Evolutionary conservation across 2,329 filamentous ascomycete genomes (phyloP), one percentile per base, ranked within the genome.

Genomic region (Botrytis cinerea): DNA sequence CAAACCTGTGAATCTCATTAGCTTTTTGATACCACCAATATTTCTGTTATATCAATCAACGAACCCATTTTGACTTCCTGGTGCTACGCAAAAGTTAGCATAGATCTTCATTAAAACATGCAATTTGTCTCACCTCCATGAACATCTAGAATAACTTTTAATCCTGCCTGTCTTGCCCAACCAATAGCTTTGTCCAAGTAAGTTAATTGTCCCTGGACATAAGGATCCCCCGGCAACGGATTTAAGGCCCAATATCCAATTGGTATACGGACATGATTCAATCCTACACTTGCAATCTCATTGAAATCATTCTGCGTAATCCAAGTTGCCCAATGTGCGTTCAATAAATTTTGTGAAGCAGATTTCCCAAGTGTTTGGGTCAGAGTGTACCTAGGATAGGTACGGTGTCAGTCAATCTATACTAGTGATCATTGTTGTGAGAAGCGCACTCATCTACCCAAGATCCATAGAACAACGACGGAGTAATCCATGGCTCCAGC

Each of bases 91-190:
- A 51, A 84, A 75, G 76, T 74, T 75, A 70, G 67, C 38, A 10
- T 66, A 61, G 18, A 3, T 22, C 7, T 28, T 54, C 20, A 14
- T 25, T 32, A 8, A 51, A 12, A n/a, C 32, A 16, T 16, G 28
- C 59, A 74, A 46, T 38, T 28, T 38, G 18, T 1, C 85, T 80
- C 80, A 88, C 87, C 88, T 76, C 90, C 90, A 78, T 93, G 91
- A 35, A 92, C 82, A 79, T 93, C 91, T 77, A 93, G 85, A 82
- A 91, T 86, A 60, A 92, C 88, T 78, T 90, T 90, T 67, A 92
- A 80, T 6, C 87, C 87, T 62, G 86, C 84, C 62, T 80, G 82
- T 73, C 85, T 81, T 18, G 90, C 91, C 87, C 90, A 90, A 74
- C 82, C 81, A 72, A 91, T 83, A 38, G 89, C 87, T 75, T 85